Evolutionary conservation across 2,329 filamentous ascomycete species (phyloP).

Genomic region (Cladobotryum protrusum): DNA sequence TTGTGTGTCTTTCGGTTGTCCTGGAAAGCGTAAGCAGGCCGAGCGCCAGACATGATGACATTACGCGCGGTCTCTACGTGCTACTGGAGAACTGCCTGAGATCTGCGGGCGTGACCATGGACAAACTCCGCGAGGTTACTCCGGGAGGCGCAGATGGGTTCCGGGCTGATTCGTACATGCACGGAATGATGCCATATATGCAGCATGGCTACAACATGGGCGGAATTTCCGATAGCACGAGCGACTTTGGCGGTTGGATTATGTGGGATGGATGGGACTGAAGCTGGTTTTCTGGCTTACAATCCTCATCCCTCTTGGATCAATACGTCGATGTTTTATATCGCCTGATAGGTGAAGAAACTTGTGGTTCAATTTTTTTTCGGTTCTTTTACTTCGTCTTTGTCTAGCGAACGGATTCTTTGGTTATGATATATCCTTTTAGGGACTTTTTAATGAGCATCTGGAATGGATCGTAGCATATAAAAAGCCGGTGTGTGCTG

Average conservation of each 20-base stretch:
- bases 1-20: conserved; percentile 43
- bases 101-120: conserved; percentile 37
- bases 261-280: conserved; percentile 36
- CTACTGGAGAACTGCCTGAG: conserved; percentile 41
- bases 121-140: conserved; percentile 22
- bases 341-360: too few relatives aligned
- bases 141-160: conserved; percentile 15
- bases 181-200: conserved; percentile 23
- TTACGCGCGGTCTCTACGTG: conserved; percentile 33
- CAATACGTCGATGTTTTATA: too few relatives aligned
- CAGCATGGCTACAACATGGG: conserved; percentile 23
- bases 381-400: background rate
- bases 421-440: background rate
- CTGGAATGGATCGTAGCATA: background rate
- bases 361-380: too few relatives aligned
- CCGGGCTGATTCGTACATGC: conserved; percentile 23
- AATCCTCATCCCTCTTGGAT: background rate
- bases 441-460: background rate
- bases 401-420: background rate
- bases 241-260: conserved; percentile 30
- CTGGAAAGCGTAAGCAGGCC: conserved; percentile 38
- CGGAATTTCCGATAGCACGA: conserved; percentile 21
- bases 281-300: background rate
- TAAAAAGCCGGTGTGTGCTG: background rate
- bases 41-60: conserved; percentile 37